Evolutionary conservation across 805 yeast species (phyloP).

Genomic region (Metschnikowia anglica): DNA sequence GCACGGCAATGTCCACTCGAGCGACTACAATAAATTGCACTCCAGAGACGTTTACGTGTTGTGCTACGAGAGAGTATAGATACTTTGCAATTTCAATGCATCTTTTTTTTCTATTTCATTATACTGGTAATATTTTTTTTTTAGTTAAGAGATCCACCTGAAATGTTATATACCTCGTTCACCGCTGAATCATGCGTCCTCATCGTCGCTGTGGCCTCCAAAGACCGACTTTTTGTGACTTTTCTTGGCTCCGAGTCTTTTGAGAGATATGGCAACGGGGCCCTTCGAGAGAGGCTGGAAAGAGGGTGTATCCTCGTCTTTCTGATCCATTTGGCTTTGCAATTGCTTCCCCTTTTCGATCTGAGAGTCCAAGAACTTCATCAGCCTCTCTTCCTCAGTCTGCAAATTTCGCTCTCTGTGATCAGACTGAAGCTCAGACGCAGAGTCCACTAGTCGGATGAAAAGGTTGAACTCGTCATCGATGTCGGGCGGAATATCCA

Average conservation of each 20-base stretch:
- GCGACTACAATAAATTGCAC: constrained; percentile 31
- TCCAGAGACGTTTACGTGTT: constrained; percentile 67
- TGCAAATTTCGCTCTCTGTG: constrained; percentile 6
- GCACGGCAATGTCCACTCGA: constrained; percentile 47
- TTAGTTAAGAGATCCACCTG: too few species aligned
- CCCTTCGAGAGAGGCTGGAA: not conserved
- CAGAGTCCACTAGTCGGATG: constrained; percentile 26
- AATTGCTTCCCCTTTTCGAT: constrained; percentile 16
- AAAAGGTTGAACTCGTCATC: constrained; percentile 39
- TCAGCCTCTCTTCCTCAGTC: constrained; percentile 19
- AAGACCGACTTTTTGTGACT: constrained; percentile 6
- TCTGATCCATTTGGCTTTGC: not conserved
- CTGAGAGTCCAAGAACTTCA: constrained; percentile 18
- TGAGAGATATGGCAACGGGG: constrained; percentile 16
- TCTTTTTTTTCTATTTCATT: not conserved
- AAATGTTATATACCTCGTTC: too few species aligned
- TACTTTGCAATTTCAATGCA: not conserved
- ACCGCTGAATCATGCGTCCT: not conserved
- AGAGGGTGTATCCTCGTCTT: too few species aligned
- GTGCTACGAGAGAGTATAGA: constrained; percentile 51
- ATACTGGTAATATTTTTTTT: not conserved
- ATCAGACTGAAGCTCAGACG: not conserved
- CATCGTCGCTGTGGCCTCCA: constrained; percentile 11
- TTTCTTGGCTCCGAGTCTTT: constrained; percentile 14
- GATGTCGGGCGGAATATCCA: constrained; percentile 31